A percentile compares a stretch with the other conserved stretches of the same genome.
phyloP scores from a whole-genome alignment of 2,329 filamentous ascomycete genomes.

The Grosmannia huntii region DNA sequence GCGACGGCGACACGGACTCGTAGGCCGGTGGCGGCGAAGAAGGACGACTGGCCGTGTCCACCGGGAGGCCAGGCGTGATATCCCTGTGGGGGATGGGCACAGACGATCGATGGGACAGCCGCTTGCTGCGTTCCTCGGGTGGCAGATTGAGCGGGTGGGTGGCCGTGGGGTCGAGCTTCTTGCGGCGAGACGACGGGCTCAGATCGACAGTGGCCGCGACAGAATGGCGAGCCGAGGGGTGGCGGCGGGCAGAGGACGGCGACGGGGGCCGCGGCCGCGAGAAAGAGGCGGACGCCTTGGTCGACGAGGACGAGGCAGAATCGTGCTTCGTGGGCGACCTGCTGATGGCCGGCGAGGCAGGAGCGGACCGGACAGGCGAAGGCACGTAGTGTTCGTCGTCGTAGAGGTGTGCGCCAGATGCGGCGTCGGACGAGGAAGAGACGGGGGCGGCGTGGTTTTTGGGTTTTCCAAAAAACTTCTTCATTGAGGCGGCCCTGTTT shows the following conservation, averaged over 20 bases:
- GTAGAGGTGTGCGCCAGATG: slow-evolving; percentile 8
- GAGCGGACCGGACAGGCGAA: slow-evolving; percentile 8
- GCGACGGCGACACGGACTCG: slow-evolving; percentile 13
- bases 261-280: neutral
- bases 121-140: slow-evolving; percentile 75
- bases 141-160: slow-evolving; percentile 83
- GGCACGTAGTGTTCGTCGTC: slow-evolving; percentile 20
- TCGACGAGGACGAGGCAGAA: slow-evolving; percentile 8
- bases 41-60: slow-evolving; percentile 21
- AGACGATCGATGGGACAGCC: slow-evolving; percentile 54
- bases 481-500: slow-evolving; percentile 20
- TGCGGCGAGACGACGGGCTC: slow-evolving; percentile 28
- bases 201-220: neutral
- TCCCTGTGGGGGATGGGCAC: slow-evolving; percentile 53
- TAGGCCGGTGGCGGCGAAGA: slow-evolving; percentile 24
- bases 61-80: slow-evolving; percentile 26
- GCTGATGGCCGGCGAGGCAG: slow-evolving; percentile 8
- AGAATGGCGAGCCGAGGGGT: neutral
- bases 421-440: neutral
- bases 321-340: slow-evolving; percentile 20
- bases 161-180: slow-evolving; percentile 47
- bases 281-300: slow-evolving; percentile 3
- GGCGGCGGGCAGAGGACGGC: slow-evolving; percentile 1
- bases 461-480: slow-evolving; percentile 35
- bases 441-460: slow-evolving; percentile 23